Evolutionary conservation across 331 rosid species (phyloP).

Genomic region (Telfairia occidentalis): DNA sequence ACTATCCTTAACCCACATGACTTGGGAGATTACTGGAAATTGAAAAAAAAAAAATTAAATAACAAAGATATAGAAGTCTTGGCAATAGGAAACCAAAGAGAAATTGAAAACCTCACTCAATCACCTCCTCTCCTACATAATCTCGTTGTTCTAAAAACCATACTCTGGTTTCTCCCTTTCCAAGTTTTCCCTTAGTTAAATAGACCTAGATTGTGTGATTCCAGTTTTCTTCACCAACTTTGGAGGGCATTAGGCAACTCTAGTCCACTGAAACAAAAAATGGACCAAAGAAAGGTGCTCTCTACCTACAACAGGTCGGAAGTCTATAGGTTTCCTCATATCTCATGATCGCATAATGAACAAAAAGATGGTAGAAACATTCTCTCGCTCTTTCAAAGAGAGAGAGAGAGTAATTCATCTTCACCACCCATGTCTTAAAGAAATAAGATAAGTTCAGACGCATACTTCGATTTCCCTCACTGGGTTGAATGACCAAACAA

Average conservation of each 20-base stretch:
- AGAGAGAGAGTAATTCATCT: not conserved
- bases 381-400: not conserved
- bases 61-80: not conserved
- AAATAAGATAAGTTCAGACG: not conserved
- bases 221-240: not conserved
- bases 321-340: not conserved
- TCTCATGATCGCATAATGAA: too few species aligned
- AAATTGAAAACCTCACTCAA: not conserved
- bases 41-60: too few species aligned
- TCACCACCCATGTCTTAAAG: not conserved
- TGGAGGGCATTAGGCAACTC: not conserved
- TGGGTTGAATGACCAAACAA: not conserved
- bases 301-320: not conserved
- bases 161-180: not conserved
- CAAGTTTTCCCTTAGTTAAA: not conserved
- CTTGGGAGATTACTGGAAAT: too few species aligned
- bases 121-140: too few species aligned
- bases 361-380: too few species aligned
- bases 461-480: not conserved
- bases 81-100: not conserved
- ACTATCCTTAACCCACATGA: too few species aligned
- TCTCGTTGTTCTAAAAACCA: not conserved
- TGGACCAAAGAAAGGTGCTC: not conserved
- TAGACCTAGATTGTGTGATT: not conserved
- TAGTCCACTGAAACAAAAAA: not conserved